These are phyloP conservation scores for Orbilia javanica DNA, from an alignment of 2,329 filamentous ascomycete genomes.

Conservation along the genomic window DNA sequence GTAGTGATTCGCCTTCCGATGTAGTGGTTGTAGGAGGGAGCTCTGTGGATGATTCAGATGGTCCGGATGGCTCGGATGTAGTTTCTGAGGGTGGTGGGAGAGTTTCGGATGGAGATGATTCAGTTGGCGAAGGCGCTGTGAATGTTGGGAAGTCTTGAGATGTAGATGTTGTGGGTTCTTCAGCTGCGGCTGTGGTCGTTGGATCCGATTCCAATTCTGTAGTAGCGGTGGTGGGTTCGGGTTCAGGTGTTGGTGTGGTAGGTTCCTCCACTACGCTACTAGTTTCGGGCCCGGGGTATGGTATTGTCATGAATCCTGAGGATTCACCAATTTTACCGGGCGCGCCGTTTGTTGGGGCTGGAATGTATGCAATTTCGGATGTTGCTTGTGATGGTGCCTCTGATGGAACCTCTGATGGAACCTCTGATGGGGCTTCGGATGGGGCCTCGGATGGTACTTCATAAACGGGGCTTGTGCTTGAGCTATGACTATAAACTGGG, in stretches of 20 bases:
- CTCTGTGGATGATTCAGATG: not conserved
- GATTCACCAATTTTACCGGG: slow-evolving; percentile 1
- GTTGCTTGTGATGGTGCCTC: not conserved
- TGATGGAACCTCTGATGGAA: not conserved
- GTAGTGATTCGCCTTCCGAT: not conserved
- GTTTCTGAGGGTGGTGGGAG: not conserved
- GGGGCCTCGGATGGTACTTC: not conserved
- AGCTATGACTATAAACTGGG: not conserved
- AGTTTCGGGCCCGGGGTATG: slow-evolving; percentile 12
- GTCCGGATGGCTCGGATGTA: not conserved
- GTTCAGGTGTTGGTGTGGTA: not conserved
- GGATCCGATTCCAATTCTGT: slow-evolving; percentile 3
- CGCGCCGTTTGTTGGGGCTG: slow-evolving; percentile 1
- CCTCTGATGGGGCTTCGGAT: not conserved
- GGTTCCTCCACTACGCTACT: not conserved
- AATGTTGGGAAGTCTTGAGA: slow-evolving; percentile 10
- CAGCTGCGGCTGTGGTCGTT: slow-evolving; percentile 5
- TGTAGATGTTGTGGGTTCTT: not conserved
- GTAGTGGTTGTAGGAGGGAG: slow-evolving; percentile 3
- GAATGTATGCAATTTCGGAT: not conserved
- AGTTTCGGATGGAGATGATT: not conserved
- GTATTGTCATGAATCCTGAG: slow-evolving; percentile 44
- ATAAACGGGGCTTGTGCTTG: not conserved
- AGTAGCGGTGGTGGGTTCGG: not conserved
- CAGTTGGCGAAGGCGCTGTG: slow-evolving; percentile 6